These are phyloP conservation scores for Umbelopsis sp. DNA, from an alignment of 192 early-diverging fungal species.

Conservation along the genomic window DNA sequence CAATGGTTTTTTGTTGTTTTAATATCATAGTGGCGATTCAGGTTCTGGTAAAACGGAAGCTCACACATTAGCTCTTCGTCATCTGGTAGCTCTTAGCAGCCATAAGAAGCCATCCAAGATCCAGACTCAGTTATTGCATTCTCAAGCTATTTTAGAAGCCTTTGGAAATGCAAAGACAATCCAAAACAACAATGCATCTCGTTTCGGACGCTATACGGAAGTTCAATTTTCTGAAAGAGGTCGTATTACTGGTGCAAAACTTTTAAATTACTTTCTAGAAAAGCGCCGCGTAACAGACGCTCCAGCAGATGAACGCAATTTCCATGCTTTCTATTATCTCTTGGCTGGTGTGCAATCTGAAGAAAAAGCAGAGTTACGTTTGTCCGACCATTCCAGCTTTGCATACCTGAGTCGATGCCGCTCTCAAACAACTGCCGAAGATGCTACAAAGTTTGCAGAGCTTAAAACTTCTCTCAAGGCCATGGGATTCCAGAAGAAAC, in stretches of 20 bases:
- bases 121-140: slow-evolving; percentile 68
- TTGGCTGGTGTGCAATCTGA: slow-evolving; percentile 80
- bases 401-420: slow-evolving; percentile 57
- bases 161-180: slow-evolving; percentile 88
- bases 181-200: slow-evolving; percentile 77
- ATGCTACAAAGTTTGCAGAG: slow-evolving; percentile 61
- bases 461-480: slow-evolving; percentile 83
- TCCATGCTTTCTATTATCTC: slow-evolving; percentile 96
- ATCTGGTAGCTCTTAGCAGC: slow-evolving; percentile 67
- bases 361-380: slow-evolving; percentile 73
- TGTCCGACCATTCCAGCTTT: slow-evolving; percentile 66
- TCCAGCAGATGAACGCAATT: slow-evolving; percentile 75
- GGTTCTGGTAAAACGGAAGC: slow-evolving; percentile 89
- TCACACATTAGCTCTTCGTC: slow-evolving; percentile 63
- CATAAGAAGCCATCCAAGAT: slow-evolving; percentile 72
- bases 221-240: slow-evolving; percentile 93
- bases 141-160: slow-evolving; percentile 77
- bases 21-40: slow-evolving; percentile 73
- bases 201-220: slow-evolving; percentile 85
- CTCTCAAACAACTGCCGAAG: slow-evolving; percentile 57
- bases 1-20: background rate
- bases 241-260: slow-evolving; percentile 83
- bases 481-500: slow-evolving; percentile 79
- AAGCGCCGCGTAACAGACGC: slow-evolving; percentile 73
- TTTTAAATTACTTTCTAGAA: slow-evolving; percentile 88